These are phyloP conservation scores for Globisporangium canariense DNA, from an alignment of 352 stramenopile genomes.

Conservation along the genomic window DNA sequence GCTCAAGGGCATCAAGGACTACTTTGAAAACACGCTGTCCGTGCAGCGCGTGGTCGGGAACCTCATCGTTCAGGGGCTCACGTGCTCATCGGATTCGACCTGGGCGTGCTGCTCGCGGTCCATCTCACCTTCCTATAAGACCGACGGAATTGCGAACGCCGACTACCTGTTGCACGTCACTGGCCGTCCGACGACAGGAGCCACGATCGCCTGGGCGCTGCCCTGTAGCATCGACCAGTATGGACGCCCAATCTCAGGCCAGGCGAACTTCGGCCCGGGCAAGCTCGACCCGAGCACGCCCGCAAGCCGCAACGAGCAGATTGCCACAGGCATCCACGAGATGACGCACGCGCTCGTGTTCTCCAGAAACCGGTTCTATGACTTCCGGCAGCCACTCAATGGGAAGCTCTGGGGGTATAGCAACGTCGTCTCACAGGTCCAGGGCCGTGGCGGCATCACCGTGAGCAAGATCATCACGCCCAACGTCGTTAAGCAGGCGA, in stretches of 20 bases:
- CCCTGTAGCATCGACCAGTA: conserved; percentile 81
- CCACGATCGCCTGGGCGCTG: conserved; percentile 74
- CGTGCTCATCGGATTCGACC: conserved; percentile 32
- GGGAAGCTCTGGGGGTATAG: conserved; percentile 50
- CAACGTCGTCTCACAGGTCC: conserved; percentile 57
- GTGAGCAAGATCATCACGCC: conserved; percentile 78
- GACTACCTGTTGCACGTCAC: conserved; percentile 83
- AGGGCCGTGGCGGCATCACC: conserved; percentile 40
- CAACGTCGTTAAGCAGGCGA: conserved; percentile 56
- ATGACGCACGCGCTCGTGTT: conserved; percentile 84
- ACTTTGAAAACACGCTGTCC: conserved; percentile 58
- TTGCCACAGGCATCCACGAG: conserved; percentile 75
- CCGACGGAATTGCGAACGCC: conserved; percentile 50
- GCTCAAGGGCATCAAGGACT: conserved; percentile 55
- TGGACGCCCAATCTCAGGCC: conserved; percentile 69
- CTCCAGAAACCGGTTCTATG: conserved; percentile 50
- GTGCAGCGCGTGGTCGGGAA: conserved; percentile 70
- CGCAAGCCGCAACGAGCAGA: conserved; percentile 49
- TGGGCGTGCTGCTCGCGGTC: conserved; percentile 65
- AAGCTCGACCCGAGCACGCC: conserved; percentile 44
- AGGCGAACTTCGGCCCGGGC: conserved; percentile 77
- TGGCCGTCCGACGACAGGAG: conserved; percentile 57
- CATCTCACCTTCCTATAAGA: conserved; percentile 48
- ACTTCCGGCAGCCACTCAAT: conserved; percentile 66
- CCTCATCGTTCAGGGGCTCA: conserved; percentile 53